phyloP scores from a whole-genome alignment of 2,329 filamentous ascomycete species.

The Plectosphaerella plurivora region DNA sequence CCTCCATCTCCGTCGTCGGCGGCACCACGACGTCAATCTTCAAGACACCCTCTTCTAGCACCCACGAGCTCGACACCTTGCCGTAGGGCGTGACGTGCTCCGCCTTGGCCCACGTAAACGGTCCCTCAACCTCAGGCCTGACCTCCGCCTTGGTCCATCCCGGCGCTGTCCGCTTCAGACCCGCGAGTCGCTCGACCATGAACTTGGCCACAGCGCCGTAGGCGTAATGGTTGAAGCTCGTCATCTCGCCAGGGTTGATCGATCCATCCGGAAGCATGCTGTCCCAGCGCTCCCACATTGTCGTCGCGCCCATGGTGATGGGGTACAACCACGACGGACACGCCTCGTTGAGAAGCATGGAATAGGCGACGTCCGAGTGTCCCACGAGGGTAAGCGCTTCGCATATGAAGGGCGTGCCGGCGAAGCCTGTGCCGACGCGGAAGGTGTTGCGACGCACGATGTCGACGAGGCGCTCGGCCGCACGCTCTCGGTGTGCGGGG shows the following conservation, averaged over 20 bases:
- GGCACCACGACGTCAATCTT: constrained; percentile 6
- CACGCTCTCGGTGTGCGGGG: not conserved
- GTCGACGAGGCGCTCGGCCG: constrained; percentile 3
- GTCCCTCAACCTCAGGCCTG: constrained; percentile 2
- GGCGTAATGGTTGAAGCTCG: constrained; percentile 36
- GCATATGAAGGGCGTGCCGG: constrained; percentile 15
- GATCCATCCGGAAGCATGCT: constrained; percentile 28
- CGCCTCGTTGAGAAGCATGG: constrained; percentile 27
- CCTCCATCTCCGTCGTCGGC: constrained; percentile 7
- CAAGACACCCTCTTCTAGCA: constrained; percentile 3
- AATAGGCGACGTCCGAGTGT: constrained; percentile 21
- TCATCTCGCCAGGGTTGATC: constrained; percentile 35
- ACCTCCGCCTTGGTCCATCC: constrained; percentile 16
- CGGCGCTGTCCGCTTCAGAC: constrained; percentile 13
- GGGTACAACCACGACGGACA: constrained; percentile 33
- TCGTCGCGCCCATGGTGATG: constrained; percentile 33
- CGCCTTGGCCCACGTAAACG: constrained; percentile 1
- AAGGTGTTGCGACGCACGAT: constrained; percentile 2
- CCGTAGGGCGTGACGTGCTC: not conserved
- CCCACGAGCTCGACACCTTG: not conserved
- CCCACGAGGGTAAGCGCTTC: constrained; percentile 8
- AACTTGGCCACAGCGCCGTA: constrained; percentile 33
- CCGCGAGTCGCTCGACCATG: constrained; percentile 23
- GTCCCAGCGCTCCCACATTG: constrained; percentile 38
- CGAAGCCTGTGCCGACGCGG: constrained; percentile 16